phyloP scores from a whole-genome alignment of 768 basidiomycete genomes.

The Kwoniella heveanensis region DNA sequence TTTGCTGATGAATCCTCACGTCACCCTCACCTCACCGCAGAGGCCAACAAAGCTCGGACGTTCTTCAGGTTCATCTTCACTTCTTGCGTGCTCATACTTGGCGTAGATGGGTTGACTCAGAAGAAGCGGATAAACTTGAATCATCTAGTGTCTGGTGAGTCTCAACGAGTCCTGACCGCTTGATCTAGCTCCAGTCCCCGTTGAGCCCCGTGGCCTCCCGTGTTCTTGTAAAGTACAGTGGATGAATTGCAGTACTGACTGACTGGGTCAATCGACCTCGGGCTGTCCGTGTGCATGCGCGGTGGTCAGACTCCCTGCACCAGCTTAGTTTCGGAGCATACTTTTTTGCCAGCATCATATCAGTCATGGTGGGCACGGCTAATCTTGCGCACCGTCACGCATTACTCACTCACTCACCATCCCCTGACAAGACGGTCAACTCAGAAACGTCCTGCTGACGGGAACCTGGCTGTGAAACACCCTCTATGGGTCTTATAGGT shows the following conservation, averaged over 20 bases:
- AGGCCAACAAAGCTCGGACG: constrained; percentile 42
- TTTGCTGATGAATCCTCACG: no score
- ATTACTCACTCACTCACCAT: no score
- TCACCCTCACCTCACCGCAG: no score
- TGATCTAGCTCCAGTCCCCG: no score
- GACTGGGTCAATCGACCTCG: no score
- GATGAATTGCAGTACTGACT: no score
- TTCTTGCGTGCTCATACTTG: constrained; percentile 21
- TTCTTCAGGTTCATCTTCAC: constrained; percentile 37
- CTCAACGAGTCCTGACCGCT: background rate
- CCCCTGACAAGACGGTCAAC: no score
- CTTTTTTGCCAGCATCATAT: constrained; percentile 35
- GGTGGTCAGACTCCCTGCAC: constrained; percentile 26
- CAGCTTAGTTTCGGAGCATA: constrained; percentile 25
- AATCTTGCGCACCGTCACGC: no score
- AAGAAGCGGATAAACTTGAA: constrained; percentile 28
- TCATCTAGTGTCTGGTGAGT: constrained; percentile 20
- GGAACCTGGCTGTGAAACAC: background rate
- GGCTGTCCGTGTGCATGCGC: no score
- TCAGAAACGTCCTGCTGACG: no score
- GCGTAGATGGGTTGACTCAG: constrained; percentile 35
- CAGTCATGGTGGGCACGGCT: constrained; percentile 22
- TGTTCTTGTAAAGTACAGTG: no score
- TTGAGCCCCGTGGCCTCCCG: no score
- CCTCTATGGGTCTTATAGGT: constrained; percentile 18